A percentile compares a stretch with the other conserved stretches of the same genome.
phyloP scores from a whole-genome alignment of 2,329 filamentous ascomycete species.

The Colletotrichum abscissum region DNA sequence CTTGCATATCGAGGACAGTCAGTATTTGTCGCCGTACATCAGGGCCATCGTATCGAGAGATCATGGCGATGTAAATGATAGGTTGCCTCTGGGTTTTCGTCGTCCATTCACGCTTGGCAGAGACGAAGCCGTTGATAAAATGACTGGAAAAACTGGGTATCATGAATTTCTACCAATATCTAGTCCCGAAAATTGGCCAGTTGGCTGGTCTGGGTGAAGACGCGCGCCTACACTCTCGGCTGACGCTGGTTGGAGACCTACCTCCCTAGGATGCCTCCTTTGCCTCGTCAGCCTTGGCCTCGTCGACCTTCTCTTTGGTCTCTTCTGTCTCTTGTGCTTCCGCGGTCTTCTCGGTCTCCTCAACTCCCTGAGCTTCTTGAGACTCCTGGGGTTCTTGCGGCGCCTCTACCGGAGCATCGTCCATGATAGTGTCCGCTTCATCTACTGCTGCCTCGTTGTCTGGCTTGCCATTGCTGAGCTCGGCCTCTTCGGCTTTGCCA shows the following conservation, averaged over 20 bases:
- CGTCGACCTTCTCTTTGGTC: not conserved
- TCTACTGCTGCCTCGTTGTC: not conserved
- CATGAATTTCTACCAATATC: slow-evolving; percentile 18
- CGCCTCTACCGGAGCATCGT: slow-evolving; percentile 12
- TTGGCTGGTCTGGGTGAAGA: not conserved
- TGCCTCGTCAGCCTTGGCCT: not conserved
- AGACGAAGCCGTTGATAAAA: not conserved
- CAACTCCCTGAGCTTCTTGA: not conserved
- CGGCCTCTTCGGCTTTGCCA: not conserved
- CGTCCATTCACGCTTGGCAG: not conserved
- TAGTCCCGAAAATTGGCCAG: not conserved
- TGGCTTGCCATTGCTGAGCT: slow-evolving; percentile 1
- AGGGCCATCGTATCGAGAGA: not conserved
- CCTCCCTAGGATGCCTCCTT: not conserved
- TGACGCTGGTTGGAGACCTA: not conserved
- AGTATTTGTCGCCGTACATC: not conserved
- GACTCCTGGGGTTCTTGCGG: not conserved
- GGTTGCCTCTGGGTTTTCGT: not conserved
- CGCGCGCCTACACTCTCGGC: not conserved
- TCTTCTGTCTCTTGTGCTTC: not conserved
- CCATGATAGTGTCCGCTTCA: slow-evolving; percentile 18
- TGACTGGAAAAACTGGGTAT: slow-evolving; percentile 19
- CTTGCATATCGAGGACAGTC: not conserved
- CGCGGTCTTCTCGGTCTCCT: not conserved
- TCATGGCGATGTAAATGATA: not conserved